Evolutionary conservation across 768 basidiomycete species (phyloP).

Genomic region (Amanita phalloides): DNA sequence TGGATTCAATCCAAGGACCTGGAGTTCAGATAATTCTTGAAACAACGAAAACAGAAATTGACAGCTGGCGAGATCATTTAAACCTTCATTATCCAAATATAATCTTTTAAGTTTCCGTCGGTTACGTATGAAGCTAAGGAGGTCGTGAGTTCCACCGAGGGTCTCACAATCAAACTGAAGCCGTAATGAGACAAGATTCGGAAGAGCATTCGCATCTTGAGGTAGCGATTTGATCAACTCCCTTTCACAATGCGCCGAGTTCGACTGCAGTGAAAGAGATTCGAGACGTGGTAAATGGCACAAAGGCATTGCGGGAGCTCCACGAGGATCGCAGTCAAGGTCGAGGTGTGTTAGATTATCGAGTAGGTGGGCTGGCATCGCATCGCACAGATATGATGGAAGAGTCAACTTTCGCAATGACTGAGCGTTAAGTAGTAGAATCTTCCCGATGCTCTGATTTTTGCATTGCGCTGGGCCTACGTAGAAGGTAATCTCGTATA

Average conservation of each 20-base stretch:
- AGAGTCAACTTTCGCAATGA: neutral
- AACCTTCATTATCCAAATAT: neutral
- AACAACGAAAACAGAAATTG: neutral
- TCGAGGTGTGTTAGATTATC: neutral
- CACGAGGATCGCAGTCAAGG: neutral
- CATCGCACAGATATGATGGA: neutral
- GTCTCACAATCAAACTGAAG: no score
- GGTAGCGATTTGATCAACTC: neutral
- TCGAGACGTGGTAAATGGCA: neutral
- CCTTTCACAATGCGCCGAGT: neutral
- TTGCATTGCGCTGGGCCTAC: no score
- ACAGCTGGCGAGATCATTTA: neutral
- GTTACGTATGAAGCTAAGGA: neutral
- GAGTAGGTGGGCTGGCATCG: neutral
- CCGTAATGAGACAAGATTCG: neutral
- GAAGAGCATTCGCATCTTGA: neutral
- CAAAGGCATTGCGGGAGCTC: neutral
- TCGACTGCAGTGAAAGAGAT: neutral
- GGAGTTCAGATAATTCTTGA: neutral
- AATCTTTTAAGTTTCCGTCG: neutral
- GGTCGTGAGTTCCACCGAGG: no score
- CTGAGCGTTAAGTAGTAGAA: neutral
- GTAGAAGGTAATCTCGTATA: neutral
- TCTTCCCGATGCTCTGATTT: neutral
- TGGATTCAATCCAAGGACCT: neutral